Base-by-base conservation (phyloP, 768 basidiomycete species). In the Mycena crocata region DNA sequence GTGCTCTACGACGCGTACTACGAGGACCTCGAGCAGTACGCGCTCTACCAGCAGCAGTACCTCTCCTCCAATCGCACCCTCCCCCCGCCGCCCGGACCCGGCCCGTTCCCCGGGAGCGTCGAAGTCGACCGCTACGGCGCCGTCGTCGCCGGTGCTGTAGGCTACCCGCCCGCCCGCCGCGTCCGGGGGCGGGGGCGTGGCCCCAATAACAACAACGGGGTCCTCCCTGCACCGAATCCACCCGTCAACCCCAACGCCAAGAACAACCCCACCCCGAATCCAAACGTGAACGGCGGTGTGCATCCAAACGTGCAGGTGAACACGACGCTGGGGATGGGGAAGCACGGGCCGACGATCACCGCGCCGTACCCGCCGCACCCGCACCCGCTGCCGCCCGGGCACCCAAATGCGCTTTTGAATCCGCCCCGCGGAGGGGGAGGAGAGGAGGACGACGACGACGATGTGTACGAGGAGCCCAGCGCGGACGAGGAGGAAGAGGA, bases 1-100 rank as follows among this genome's bases (percentile, higher is more conserved):
- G 94, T 96, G 85, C 91, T 99, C 83, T 99, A 99, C 89, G 97
- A 98, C 88, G 96, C 96, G 85, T 99, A 99, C 89, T 99, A 98
- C 90, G 95, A 98, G 81, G 97, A 99, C 87, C 92, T 99, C 86
- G 95, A 98, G 87, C 91, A 93, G 85, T 99, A 99, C 89, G 98
- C 96, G 81, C 93, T 94, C 83, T 93, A 94, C 84, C 95, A 97
- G 87, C 93, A 95, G 88, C 94, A 91, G 82, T 96, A 95, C 84
- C 93, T 94, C 74, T 89, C 90, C 73, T 95, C 93, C 70, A 93
- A 94, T 74, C 93, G 95, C 68, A 93, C 90, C 42, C 86, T 96
- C 73, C 90, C 95, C 71, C 94, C 95, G 58, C 96, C 96, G 34
- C 94, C 93, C 48, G 97, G 97, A 17, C 96, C 98, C 10, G 97